Conservation (phyloP, 305 asterid species). For the Coffea humblotiana region DNA sequence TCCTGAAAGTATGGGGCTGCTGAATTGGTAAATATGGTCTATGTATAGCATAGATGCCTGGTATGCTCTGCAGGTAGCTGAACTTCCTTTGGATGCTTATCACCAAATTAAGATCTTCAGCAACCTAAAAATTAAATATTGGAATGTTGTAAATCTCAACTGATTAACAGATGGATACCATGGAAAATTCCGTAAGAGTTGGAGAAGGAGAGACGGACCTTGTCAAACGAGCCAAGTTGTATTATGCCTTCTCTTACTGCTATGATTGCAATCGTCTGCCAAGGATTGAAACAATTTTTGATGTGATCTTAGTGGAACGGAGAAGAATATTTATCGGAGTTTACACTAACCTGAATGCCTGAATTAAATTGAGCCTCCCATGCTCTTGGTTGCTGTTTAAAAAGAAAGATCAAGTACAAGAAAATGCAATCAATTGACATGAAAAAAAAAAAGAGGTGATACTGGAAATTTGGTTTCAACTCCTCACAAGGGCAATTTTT, state of each 20-base stretch:
- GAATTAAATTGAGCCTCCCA: constrained; percentile 86
- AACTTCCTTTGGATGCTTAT: constrained; percentile 68
- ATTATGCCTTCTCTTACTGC: constrained; percentile 75
- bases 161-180: not conserved
- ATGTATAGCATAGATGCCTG: constrained; percentile 55
- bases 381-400: constrained; percentile 74
- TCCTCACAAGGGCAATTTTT: not conserved
- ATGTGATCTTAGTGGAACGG: constrained; percentile 16
- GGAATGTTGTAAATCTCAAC: not conserved
- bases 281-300: constrained; percentile 11
- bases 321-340: not conserved
- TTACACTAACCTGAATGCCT: constrained; percentile 67
- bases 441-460: not conserved
- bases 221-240: constrained; percentile 78
- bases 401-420: constrained; percentile 2
- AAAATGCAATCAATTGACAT: constrained; percentile 10
- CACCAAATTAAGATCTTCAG: constrained; percentile 64
- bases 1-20: constrained; percentile 29
- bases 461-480: not conserved
- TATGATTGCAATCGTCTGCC: constrained; percentile 76
- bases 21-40: constrained; percentile 52
- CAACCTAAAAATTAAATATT: constrained; percentile 36
- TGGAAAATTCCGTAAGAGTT: not conserved
- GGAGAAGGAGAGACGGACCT: constrained; percentile 36
- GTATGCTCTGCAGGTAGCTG: constrained; percentile 68